phyloP scores from a whole-genome alignment of 352 stramenopile genomes.

The Porosira glacialis region DNA sequence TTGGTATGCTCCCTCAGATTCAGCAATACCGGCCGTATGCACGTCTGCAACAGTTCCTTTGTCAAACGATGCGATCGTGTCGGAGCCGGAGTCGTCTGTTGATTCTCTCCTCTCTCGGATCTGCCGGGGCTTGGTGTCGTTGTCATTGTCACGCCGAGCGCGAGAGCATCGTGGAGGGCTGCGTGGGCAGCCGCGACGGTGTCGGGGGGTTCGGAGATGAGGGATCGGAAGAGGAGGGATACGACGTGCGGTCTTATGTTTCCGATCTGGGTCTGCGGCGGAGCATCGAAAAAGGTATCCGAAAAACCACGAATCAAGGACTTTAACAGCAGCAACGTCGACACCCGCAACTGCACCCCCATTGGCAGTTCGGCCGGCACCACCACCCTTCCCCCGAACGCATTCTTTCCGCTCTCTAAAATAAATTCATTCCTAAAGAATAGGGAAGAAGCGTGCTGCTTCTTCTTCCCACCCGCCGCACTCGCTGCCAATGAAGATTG shows the following conservation, averaged over 20 bases:
- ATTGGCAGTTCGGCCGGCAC: slow-evolving; percentile 63
- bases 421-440: slow-evolving; percentile 61
- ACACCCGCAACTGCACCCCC: slow-evolving; percentile 76
- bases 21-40: slow-evolving; percentile 90
- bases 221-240: slow-evolving; percentile 74
- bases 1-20: slow-evolving; percentile 95
- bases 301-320: slow-evolving; percentile 66
- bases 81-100: too few species aligned
- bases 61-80: slow-evolving; percentile 82
- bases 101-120: too few species aligned
- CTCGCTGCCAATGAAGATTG: slow-evolving; percentile 20
- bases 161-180: slow-evolving; percentile 68
- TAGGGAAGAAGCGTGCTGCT: slow-evolving; percentile 52
- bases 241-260: slow-evolving; percentile 53
- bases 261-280: slow-evolving; percentile 66
- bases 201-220: slow-evolving; percentile 62
- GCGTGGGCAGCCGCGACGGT: slow-evolving; percentile 58
- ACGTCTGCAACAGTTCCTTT: slow-evolving; percentile 94
- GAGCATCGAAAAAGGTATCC: slow-evolving; percentile 75
- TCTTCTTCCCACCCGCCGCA: too few species aligned
- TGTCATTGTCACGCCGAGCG: slow-evolving; percentile 48
- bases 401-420: slow-evolving; percentile 32
- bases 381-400: slow-evolving; percentile 40
- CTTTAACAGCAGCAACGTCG: slow-evolving; percentile 70
- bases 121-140: slow-evolving; percentile 30